Evolutionary conservation across 164 flowering plant species (phyloP).

Genomic region (grape (Vitis vinifera)): ASM3070453v1 NC_081806.1:18816501-18817000

Average conservation of each 20-base stretch:
- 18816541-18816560: too few relatives aligned
- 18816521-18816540: too few relatives aligned
- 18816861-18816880: not conserved
- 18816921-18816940: too few relatives aligned
- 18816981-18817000: too few relatives aligned
- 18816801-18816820: slow-evolving; percentile 79
- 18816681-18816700: slow-evolving; percentile 68
- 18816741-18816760: slow-evolving; percentile 85
- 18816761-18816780: slow-evolving; percentile 80
- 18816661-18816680: slow-evolving; percentile 76
- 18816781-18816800: slow-evolving; percentile 91
- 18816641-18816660: not conserved
- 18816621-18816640: too few relatives aligned
- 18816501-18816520: too few relatives aligned
- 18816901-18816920: too few relatives aligned
- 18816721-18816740: slow-evolving; percentile 80
- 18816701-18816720: slow-evolving; percentile 68
- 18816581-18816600: not conserved
- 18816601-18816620: not conserved
- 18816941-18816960: too few relatives aligned
- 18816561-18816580: slow-evolving; percentile 1
- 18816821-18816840: slow-evolving; percentile 35
- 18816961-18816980: too few relatives aligned
- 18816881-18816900: too few relatives aligned
- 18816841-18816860: not conserved